Base-by-base conservation (phyloP, 2,329 filamentous ascomycete species). In the Teratosphaeria epicoccoides region DNA sequence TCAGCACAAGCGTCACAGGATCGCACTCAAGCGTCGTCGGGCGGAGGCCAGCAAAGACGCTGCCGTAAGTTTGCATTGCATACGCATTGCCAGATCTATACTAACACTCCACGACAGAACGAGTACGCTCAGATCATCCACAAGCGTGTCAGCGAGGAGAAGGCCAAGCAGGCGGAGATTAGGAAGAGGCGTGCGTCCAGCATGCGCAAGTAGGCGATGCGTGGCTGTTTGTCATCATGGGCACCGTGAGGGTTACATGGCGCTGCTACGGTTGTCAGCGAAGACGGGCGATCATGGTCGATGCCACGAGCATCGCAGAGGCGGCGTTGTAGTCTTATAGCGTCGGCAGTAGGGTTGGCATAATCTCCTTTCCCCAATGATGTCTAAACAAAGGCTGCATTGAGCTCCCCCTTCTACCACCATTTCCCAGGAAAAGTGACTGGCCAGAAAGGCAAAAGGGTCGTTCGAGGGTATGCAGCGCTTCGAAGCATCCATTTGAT, bases 1-100 rank as follows among this genome's bases (percentile, higher is more conserved):
- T 72, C 93, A 98, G 84, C 93, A 95, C 87, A 98, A 97, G 88
- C 89, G 93, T 71, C 93, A 97, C 82, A 83, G 90, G 68, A 80
- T 94, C 70, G 91, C 93, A 70, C 86, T 98, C 79, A 98, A 98
- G 89, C 88, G 91, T 76, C 91, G 93, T 76, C 88, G 89, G 73
- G 79, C 90, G 70, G 93, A 98, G 82, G 87, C 90, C 77, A 83
- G 88, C 79, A 96, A 96, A 84, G 93, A 98, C 73, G 91, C 95
- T 81, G 93, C 93, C 71, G 93, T 95, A 88, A 73, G 87, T 83
- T 22, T 14, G 25, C 24, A 26, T 20, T 61, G 50, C 49, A 49
- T 49, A 25, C 24, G 28, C 17, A 44, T 6, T 25, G 11, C 7
- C 5, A 22, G 23, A 14, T 26, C 43, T 7, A 24, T n/a, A 54